These are phyloP conservation scores for Termitomyces sp. DNA, from an alignment of 768 basidiomycete species.

Conservation along the genomic window DNA sequence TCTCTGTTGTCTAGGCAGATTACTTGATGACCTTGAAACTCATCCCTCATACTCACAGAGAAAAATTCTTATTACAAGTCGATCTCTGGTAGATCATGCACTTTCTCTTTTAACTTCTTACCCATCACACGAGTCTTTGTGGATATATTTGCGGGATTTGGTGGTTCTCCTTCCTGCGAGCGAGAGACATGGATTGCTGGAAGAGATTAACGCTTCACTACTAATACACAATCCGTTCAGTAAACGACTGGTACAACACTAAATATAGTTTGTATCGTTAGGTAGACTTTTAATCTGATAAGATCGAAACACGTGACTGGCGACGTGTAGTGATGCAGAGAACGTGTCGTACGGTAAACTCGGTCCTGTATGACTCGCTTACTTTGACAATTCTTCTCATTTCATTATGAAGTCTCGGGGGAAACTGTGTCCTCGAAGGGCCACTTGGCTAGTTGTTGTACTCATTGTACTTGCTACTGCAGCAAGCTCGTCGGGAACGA, in stretches of 20 bases:
- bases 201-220: conserved; percentile 3
- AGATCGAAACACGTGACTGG: conserved; percentile 14
- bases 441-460: conserved; percentile 57
- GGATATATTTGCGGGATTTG: conserved; percentile 48
- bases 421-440: conserved; percentile 35
- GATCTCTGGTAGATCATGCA: conserved; percentile 34
- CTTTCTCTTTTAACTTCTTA: conserved; percentile 42
- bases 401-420: conserved; percentile 19
- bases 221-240: not conserved
- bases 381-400: not conserved
- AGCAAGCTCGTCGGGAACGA: conserved; percentile 25
- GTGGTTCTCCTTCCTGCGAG: not conserved
- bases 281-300: conserved; percentile 2
- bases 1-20: conserved; percentile 33
- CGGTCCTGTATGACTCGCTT: conserved; percentile 4
- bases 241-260: conserved; percentile 1
- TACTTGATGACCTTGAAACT: conserved; percentile 17
- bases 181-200: conserved; percentile 1
- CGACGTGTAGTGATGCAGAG: conserved; percentile 13
- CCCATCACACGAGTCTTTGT: conserved; percentile 57
- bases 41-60: not conserved
- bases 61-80: conserved; percentile 1
- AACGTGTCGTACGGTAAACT: not conserved
- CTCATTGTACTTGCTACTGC: conserved; percentile 47
- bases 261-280: too few relatives aligned